Base-by-base conservation (phyloP, 2,329 filamentous ascomycete species). In the Pseudogymnoascus sp. region DNA sequence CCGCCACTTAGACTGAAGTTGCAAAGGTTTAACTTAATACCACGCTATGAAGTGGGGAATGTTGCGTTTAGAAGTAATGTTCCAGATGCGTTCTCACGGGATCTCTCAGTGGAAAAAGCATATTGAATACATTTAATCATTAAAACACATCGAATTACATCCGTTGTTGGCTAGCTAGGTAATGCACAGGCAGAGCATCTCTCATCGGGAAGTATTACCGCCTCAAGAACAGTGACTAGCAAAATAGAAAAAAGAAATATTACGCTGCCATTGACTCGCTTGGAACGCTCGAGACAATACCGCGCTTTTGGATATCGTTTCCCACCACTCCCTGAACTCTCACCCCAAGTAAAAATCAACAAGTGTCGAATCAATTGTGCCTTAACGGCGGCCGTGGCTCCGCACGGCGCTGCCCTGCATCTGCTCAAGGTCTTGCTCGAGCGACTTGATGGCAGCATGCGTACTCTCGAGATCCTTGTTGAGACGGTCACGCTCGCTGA, bases 401-500 rank as follows among this genome's bases (percentile, higher is more conserved):
- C 92, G 90, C 75, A 91, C 90, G 74, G 91, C 86, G 75, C 84
- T 91, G 76, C 91, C 91, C 79, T 97, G 93, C 86, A 97, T 90
- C 70, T 85, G 80, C 79, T 99, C 94, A 74, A 99, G 88, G 75
- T 99, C 94, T 70, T 84, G 82, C 80, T 99, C 94, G 71, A 95
- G 83, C 76, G 89, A 85, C 84, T 94, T 94, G 84, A 94, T 95
- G 76, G 82, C 88, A 73, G 94, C 93, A 74, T 99, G 95, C 70
- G 93, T 97, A 78, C 91, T 90, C 82, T 99, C 94, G 77, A 99
- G 86, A 75, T 99, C 94, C 87, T 99, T 99, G 87, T 99, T 99
- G 80, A 99, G 87, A 72, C 94, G 91, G 78, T 99, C 95, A 78
- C 94, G 89, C 85, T 99, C 94, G 67, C 91, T 88, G 73, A 99